Conservation (phyloP, 768 basidiomycete species). For the Lactarius hatsudake region DNA sequence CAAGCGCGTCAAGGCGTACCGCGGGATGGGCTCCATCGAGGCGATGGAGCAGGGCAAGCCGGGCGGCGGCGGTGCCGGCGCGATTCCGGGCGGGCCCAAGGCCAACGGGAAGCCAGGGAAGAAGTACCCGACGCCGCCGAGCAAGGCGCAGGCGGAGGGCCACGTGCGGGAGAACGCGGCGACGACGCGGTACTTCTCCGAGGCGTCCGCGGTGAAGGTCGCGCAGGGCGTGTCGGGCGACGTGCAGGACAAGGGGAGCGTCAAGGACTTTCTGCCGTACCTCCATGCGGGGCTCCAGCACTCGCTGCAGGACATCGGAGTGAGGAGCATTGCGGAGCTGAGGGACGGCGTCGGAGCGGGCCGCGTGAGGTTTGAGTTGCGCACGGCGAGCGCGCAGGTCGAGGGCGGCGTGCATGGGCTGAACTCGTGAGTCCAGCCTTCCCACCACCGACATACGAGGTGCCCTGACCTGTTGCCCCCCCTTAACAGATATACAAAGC, state of each 20-base stretch:
- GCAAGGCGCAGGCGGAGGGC: conserved; percentile 31
- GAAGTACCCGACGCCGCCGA: conserved; percentile 51
- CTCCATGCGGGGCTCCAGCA: conserved; percentile 82
- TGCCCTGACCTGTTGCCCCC: background rate
- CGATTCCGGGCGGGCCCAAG: conserved; percentile 31
- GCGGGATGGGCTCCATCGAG: conserved; percentile 88
- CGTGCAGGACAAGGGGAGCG: conserved; percentile 95
- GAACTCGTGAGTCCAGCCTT: conserved; percentile 68
- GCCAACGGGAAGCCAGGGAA: conserved; percentile 35
- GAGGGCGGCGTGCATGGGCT: conserved; percentile 96
- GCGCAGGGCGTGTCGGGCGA: conserved; percentile 96
- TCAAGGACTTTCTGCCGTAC: conserved; percentile 90
- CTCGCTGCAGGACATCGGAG: conserved; percentile 91
- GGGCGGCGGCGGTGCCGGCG: background rate
- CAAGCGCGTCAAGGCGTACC: conserved; percentile 97
- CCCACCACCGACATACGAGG: background rate
- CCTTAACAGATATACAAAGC: conserved; percentile 51
- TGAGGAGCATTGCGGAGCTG: conserved; percentile 62
- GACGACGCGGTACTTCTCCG: conserved; percentile 93
- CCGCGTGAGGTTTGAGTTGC: conserved; percentile 81
- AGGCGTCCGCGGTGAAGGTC: conserved; percentile 90
- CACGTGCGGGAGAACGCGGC: conserved; percentile 83
- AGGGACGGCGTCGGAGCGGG: conserved; percentile 64
- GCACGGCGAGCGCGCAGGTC: conserved; percentile 92
- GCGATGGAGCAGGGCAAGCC: conserved; percentile 83